A percentile compares a stretch with the other conserved stretches of the same genome.
phyloP scores from a whole-genome alignment of 768 basidiomycete species.

The Lactifluus volemus region DNA sequence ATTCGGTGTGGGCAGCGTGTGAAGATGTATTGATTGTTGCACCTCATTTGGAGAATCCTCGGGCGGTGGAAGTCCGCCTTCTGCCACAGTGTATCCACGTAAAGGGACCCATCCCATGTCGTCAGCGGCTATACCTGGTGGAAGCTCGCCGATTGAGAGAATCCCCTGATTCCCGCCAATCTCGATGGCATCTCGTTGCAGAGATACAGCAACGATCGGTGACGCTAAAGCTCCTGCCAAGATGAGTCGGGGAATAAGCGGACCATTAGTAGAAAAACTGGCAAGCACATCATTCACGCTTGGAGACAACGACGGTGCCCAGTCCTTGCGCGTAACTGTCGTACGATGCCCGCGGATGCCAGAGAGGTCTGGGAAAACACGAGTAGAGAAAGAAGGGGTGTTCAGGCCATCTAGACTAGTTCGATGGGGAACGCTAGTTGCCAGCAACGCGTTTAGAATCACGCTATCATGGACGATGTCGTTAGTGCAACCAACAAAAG shows the following conservation, averaged over 20 bases:
- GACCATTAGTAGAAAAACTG: slow-evolving; percentile 27
- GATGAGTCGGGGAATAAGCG: slow-evolving; percentile 29
- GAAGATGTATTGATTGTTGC: slow-evolving; percentile 16
- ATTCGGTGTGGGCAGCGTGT: background rate
- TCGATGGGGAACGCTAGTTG: background rate
- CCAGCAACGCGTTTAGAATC: slow-evolving; percentile 18
- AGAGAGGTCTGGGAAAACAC: slow-evolving; percentile 15
- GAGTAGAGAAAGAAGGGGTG: background rate
- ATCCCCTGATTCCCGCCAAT: slow-evolving; percentile 61
- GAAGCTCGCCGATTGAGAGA: slow-evolving; percentile 60
- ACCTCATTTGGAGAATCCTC: slow-evolving; percentile 55
- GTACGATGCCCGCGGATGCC: background rate
- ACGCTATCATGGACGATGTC: slow-evolving; percentile 5
- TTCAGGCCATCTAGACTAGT: background rate
- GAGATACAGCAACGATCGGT: slow-evolving; percentile 39
- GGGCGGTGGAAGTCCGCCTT: slow-evolving; percentile 51
- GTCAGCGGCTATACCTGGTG: slow-evolving; percentile 36
- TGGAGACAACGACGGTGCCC: background rate
- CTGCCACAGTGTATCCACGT: slow-evolving; percentile 39
- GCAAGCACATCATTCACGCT: slow-evolving; percentile 20
- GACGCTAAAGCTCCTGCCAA: slow-evolving; percentile 32
- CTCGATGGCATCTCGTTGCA: slow-evolving; percentile 62
- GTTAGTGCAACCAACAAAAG: background rate
- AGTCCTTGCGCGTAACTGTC: background rate
- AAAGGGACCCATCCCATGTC: slow-evolving; percentile 60